phyloP scores from a whole-genome alignment of 768 basidiomycete species.

The Kwoniella shandongensis region DNA sequence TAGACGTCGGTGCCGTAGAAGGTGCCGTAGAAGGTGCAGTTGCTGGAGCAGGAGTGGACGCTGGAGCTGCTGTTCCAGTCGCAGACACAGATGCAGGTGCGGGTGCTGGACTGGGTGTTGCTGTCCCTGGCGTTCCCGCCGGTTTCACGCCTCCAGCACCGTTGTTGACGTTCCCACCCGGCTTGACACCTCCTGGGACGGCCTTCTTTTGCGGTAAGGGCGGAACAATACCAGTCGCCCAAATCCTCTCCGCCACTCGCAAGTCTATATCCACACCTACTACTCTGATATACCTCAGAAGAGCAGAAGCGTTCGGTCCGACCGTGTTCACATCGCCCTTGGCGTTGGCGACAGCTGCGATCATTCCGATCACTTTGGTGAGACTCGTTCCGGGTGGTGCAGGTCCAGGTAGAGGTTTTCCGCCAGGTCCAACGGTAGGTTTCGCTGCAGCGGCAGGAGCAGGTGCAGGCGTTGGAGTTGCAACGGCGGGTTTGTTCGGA shows the following conservation, averaged over 20 bases:
- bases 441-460: constrained; percentile 7
- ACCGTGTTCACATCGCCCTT: constrained; percentile 44
- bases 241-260: constrained; percentile 39
- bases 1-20: neutral
- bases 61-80: neutral
- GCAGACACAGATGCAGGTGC: constrained; percentile 1
- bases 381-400: constrained; percentile 42
- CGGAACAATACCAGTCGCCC: constrained; percentile 44
- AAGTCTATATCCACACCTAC: constrained; percentile 47
- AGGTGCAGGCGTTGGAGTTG: no score
- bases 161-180: constrained; percentile 4
- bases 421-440: constrained; percentile 5
- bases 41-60: neutral
- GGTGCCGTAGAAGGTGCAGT: neutral
- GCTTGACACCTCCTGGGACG: constrained; percentile 11
- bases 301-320: constrained; percentile 39
- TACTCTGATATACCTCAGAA: constrained; percentile 41
- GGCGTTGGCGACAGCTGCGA: constrained; percentile 42
- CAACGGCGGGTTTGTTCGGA: neutral
- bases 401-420: constrained; percentile 30
- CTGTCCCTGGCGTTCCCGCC: neutral
- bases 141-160: constrained; percentile 4
- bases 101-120: neutral
- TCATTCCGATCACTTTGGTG: constrained; percentile 43
- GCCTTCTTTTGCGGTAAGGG: constrained; percentile 24